phyloP scores from a whole-genome alignment of 192 early-diverging fungal species.

The Fimicolochytrium jonesii region DNA sequence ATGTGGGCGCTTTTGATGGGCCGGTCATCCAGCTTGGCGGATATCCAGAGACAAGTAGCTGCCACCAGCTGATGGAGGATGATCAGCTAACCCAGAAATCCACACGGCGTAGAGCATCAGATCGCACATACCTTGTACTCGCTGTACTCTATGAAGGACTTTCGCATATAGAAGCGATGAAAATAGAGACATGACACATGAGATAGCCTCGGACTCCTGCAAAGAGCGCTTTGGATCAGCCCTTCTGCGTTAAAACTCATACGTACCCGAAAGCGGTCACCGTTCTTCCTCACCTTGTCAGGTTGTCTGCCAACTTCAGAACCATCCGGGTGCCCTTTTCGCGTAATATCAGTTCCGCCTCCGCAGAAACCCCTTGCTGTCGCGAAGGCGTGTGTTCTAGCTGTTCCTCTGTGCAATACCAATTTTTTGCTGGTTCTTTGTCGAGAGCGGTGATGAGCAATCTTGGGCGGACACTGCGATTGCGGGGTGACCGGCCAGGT shows the following conservation, averaged over 20 bases:
- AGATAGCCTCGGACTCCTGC: slow-evolving; percentile 11
- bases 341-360: slow-evolving; percentile 6
- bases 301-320: slow-evolving; percentile 1
- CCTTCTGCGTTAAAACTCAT: neutral
- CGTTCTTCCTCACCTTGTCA: slow-evolving; percentile 9
- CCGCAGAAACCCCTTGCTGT: neutral
- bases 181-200: slow-evolving; percentile 28
- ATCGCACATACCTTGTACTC: slow-evolving; percentile 18
- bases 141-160: slow-evolving; percentile 28
- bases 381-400: slow-evolving; percentile 9
- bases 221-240: neutral
- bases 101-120: neutral
- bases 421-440: slow-evolving; percentile 2
- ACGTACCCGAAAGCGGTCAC: neutral
- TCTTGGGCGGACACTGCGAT: neutral
- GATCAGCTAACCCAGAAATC: neutral
- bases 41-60: slow-evolving; percentile 24
- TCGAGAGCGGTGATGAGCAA: neutral
- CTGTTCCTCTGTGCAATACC: slow-evolving; percentile 12
- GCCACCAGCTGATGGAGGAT: slow-evolving; percentile 9
- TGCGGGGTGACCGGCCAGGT: neutral
- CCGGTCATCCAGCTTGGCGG: slow-evolving; percentile 15
- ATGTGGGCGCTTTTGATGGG: slow-evolving; percentile 16
- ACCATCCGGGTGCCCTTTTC: slow-evolving; percentile 14
- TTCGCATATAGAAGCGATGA: slow-evolving; percentile 37